These are phyloP conservation scores for Athelia sp. DNA, from an alignment of 1,284 basidiomycete genomes.

Conservation along the genomic window DNA sequence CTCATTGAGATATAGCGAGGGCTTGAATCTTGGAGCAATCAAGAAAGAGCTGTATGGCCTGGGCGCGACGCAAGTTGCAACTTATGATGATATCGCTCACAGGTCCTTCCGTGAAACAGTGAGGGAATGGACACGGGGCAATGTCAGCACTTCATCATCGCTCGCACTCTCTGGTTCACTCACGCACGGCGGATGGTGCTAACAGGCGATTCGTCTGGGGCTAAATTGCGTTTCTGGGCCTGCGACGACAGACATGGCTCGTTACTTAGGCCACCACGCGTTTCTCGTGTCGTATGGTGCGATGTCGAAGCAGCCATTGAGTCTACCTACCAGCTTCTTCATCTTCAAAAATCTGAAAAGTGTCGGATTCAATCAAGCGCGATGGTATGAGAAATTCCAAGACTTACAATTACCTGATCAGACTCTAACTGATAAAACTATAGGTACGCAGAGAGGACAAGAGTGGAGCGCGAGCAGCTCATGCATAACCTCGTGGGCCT, in stretches of 20 bases:
- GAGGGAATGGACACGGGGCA: conserved; percentile 54
- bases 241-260: conserved; percentile 62
- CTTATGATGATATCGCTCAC: conserved; percentile 66
- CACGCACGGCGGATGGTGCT: background rate
- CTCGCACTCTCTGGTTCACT: background rate
- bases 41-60: conserved; percentile 47
- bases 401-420: too few relatives aligned
- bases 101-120: conserved; percentile 45
- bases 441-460: conserved; percentile 30
- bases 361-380: too few relatives aligned
- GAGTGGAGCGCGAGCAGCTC: conserved; percentile 37
- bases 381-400: too few relatives aligned
- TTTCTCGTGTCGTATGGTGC: conserved; percentile 84
- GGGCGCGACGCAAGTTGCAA: conserved; percentile 70
- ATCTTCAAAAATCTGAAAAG: conserved; percentile 77
- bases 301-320: conserved; percentile 80
- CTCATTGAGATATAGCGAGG: conserved; percentile 30
- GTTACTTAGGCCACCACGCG: conserved; percentile 58
- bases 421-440: too few relatives aligned
- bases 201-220: conserved; percentile 55
- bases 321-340: conserved; percentile 72
- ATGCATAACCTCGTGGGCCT: conserved; percentile 47
- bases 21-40: conserved; percentile 38
- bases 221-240: conserved; percentile 80
- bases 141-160: conserved; percentile 27